Evolutionary conservation across 495 filamentous ascomycete species (phyloP).

Genomic region (Neurospora sublineolata): DNA sequence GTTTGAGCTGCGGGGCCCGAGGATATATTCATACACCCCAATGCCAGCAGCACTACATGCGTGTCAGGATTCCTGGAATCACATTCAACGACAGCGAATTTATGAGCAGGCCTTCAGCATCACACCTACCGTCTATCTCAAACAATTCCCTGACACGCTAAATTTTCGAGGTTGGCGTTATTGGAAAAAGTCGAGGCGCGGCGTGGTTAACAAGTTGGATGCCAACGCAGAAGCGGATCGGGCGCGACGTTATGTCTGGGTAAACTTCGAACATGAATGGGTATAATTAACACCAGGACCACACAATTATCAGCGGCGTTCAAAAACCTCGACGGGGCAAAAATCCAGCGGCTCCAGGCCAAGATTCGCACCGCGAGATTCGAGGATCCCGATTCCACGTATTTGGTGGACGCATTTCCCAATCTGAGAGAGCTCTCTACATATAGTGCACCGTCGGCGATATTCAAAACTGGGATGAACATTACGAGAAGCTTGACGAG

Average conservation of each 20-base stretch:
- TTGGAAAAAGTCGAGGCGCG: background rate
- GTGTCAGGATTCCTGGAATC: background rate
- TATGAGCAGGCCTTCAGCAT: background rate
- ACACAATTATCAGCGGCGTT: background rate
- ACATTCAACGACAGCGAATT: background rate
- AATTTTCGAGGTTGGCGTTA: background rate
- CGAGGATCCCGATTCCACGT: background rate
- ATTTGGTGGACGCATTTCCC: background rate
- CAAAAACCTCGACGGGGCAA: background rate
- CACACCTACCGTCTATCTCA: background rate
- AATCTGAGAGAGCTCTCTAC: background rate
- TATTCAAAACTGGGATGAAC: background rate
- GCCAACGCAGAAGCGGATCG: background rate
- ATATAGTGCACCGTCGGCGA: background rate
- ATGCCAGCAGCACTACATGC: background rate
- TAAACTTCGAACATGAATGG: background rate
- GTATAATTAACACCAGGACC: background rate
- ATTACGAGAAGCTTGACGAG: background rate
- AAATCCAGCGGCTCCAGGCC: background rate
- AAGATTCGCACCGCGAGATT: background rate
- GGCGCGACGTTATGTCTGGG: background rate
- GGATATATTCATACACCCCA: background rate
- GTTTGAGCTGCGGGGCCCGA: background rate
- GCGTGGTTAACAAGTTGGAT: background rate
- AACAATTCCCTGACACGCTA: background rate